These are phyloP conservation scores for Uncinocarpus reesii DNA, from an alignment of 2,329 filamentous ascomycete genomes.

Conservation along the genomic window DNA sequence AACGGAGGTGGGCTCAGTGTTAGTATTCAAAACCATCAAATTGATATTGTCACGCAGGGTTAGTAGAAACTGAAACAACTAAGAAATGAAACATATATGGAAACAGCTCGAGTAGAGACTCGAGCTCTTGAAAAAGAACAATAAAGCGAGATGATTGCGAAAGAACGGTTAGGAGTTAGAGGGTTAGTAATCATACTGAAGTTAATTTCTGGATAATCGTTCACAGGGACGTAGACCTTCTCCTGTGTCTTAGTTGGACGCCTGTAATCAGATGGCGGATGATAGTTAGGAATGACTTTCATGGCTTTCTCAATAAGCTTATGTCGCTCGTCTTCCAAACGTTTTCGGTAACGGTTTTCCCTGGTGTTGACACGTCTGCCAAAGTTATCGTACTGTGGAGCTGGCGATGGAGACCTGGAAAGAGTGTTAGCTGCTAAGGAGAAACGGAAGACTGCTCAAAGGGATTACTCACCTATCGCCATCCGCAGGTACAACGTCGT, in stretches of 20 bases:
- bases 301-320: slow-evolving; percentile 98
- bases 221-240: slow-evolving; percentile 99
- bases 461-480: slow-evolving; percentile 65
- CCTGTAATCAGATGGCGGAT: slow-evolving; percentile 95
- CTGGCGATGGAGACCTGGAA: slow-evolving; percentile 78
- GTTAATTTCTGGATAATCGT: slow-evolving; percentile 99
- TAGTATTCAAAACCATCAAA: slow-evolving; percentile 52
- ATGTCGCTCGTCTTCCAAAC: slow-evolving; percentile 95
- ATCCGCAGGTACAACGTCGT: slow-evolving; percentile 95
- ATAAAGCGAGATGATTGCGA: slow-evolving; percentile 33
- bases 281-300: slow-evolving; percentile 99
- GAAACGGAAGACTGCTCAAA: slow-evolving; percentile 5
- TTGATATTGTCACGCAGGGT: slow-evolving; percentile 18
- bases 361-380: slow-evolving; percentile 98
- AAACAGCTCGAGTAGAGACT: slow-evolving; percentile 31
- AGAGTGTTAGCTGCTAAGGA: slow-evolving; percentile 9
- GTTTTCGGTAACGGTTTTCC: slow-evolving; percentile 96
- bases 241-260: slow-evolving; percentile 99
- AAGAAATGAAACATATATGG: too few relatives aligned
- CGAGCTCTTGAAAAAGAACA: slow-evolving; percentile 5
- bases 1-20: slow-evolving; percentile 66
- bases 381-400: slow-evolving; percentile 98
- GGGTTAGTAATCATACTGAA: slow-evolving; percentile 99
- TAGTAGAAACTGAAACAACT: slow-evolving; percentile 29
- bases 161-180: slow-evolving; percentile 64